Base-by-base conservation (phyloP, 2,329 filamentous ascomycete genomes). In the Chrysosporium keratinophilum region DNA sequence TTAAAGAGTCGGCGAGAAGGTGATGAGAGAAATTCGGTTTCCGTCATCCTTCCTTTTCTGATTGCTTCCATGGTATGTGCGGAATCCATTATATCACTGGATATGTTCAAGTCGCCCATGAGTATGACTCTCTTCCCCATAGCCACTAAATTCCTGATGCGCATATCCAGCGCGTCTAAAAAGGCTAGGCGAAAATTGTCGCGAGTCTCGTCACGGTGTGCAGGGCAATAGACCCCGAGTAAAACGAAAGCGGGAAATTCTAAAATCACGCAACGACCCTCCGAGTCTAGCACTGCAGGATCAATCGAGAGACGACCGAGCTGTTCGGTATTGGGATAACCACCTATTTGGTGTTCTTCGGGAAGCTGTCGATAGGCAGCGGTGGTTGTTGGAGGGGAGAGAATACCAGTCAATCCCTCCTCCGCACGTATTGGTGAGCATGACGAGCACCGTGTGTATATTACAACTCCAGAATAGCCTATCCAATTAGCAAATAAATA, bases 211-310 rank as follows among this genome's bases (percentile, higher is more conserved):
- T 95, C 90, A 55, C 89, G 83, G 62, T 86, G 89, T 19, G 91
- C 93, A 10, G 93, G 93, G 62, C 87, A 88, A 70, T 98, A 97
- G 1, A 94, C 84, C 3, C 91, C 93, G 49, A 98, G 80, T 14
- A 98, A 78, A 3, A 98, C 88, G 66, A 98, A 97, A 2, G 88
- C 90, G 0, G 89, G 88, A 61, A 98, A 97, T 65, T 97, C 93
- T 2, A 98, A 76, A 42, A 95, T 77, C 6, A 97, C 82, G 62
- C 89, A 95, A 46, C 93, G 84, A 0, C 93, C 93, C 73, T 98
- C 93, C 0, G 87, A 87, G 66, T 98, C 93, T 6, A 97, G 79
- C 0, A 77, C 77, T 1, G 77, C 74, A 41, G 87, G 82, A 63
- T 95, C 88, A 69, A 0, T 70, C 66, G 17, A n/a, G 78, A 71